These are phyloP conservation scores for Platanthera zijinensis DNA, from an alignment of 106 monocot species.

Conservation along the genomic window DNA sequence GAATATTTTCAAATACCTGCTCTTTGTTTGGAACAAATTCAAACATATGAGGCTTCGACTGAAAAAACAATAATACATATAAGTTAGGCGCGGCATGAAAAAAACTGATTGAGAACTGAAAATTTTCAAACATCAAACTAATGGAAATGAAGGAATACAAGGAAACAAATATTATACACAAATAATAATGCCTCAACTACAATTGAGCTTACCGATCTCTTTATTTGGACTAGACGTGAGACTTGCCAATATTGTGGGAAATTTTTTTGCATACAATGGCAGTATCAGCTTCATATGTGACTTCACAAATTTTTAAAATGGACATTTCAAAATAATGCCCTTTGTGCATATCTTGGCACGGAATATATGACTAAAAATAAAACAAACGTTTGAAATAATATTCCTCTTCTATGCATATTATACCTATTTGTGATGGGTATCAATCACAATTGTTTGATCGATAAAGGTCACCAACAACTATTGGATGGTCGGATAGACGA, in stretches of 20 bases:
- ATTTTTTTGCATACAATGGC: neutral
- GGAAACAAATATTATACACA: neutral
- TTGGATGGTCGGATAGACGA: too few relatives aligned
- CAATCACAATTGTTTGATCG: too few relatives aligned
- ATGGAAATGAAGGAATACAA: neutral
- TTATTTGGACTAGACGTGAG: neutral
- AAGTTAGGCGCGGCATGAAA: neutral
- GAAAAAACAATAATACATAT: conserved; percentile 21
- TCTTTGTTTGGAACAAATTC: conserved; percentile 90
- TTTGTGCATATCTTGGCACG: neutral
- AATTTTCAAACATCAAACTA: neutral
- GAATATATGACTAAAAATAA: too few relatives aligned
- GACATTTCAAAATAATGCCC: neutral
- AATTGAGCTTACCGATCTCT: neutral
- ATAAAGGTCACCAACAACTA: too few relatives aligned
- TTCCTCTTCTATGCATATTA: too few relatives aligned
- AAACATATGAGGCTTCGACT: conserved; percentile 92
- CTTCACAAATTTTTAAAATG: neutral
- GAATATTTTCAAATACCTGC: conserved; percentile 40
- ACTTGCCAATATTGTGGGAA: neutral
- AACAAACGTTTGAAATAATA: too few relatives aligned
- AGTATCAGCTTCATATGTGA: neutral
- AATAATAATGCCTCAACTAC: neutral
- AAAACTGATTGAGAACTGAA: neutral
- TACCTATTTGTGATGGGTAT: too few relatives aligned